A percentile compares a stretch with the other conserved stretches of the same genome.
phyloP scores from a whole-genome alignment of 257 asterid genomes.

The Scutellaria galericulata region DNA sequence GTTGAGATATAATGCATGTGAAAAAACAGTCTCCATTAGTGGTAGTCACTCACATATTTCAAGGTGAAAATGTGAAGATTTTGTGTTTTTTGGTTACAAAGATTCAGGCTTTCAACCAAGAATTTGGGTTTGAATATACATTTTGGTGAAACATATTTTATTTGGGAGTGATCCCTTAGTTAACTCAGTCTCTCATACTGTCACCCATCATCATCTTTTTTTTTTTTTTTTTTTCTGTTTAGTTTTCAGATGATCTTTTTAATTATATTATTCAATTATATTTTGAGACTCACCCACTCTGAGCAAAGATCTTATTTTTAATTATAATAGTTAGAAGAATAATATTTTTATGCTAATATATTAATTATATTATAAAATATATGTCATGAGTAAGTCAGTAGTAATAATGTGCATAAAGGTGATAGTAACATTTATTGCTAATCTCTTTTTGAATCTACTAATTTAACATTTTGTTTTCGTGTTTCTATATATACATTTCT shows the following conservation, averaged over 20 bases:
- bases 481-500: too few relatives aligned
- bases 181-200: slow-evolving; percentile 21
- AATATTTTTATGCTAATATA: too few relatives aligned
- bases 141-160: slow-evolving; percentile 34
- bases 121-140: slow-evolving; percentile 32
- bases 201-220: background rate
- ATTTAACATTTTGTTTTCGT: background rate
- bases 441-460: background rate
- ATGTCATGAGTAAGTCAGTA: background rate
- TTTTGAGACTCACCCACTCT: too few relatives aligned
- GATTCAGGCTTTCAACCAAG: slow-evolving; percentile 5
- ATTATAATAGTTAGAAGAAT: too few relatives aligned
- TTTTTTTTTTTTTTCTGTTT: too few relatives aligned
- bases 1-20: slow-evolving; percentile 22
- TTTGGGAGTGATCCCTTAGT: slow-evolving; percentile 20
- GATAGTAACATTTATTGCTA: background rate
- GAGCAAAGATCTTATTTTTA: too few relatives aligned
- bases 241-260: too few relatives aligned
- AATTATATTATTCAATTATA: too few relatives aligned
- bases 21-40: background rate
- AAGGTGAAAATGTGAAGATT: slow-evolving; percentile 2
- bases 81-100: slow-evolving; percentile 9
- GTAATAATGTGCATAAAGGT: background rate
- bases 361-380: too few relatives aligned
- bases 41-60: background rate